phyloP scores from a whole-genome alignment of 257 asterid species.

The Linaria vulgaris region DNA sequence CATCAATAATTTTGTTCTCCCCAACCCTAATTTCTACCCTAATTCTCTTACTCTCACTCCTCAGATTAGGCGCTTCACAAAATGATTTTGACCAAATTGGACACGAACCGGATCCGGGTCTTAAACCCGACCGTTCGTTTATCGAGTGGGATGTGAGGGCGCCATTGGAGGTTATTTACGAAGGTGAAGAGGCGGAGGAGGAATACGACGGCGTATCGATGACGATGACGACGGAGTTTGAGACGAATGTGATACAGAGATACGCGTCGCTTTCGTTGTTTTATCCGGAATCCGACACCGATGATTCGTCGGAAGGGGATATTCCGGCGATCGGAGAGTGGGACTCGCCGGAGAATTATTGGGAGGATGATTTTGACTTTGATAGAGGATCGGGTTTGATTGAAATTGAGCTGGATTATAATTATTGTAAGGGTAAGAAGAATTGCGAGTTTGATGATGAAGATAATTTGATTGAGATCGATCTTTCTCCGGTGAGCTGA shows the following conservation, averaged over 20 bases:
- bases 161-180: slow-evolving; percentile 88
- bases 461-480: slow-evolving; percentile 84
- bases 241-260: slow-evolving; percentile 37
- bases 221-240: too few relatives aligned
- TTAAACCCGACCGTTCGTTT: slow-evolving; percentile 32
- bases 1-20: slow-evolving; percentile 47
- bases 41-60: slow-evolving; percentile 60
- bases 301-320: slow-evolving; percentile 62
- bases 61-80: slow-evolving; percentile 58
- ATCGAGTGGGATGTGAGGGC: slow-evolving; percentile 89
- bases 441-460: slow-evolving; percentile 50
- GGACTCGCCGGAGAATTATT: slow-evolving; percentile 27
- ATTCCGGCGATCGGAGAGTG: slow-evolving; percentile 15
- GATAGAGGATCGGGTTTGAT: slow-evolving; percentile 57
- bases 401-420: slow-evolving; percentile 65
- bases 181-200: slow-evolving; percentile 52
- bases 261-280: slow-evolving; percentile 67
- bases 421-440: too few relatives aligned
- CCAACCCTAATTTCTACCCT: slow-evolving; percentile 57
- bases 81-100: background rate
- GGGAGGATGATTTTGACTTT: slow-evolving; percentile 69
- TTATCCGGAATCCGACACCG: slow-evolving; percentile 87
- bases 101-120: slow-evolving; percentile 2
- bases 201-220: background rate
- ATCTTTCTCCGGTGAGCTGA: slow-evolving; percentile 51